Evolutionary conservation across 805 yeast species (phyloP), one percentile per base, ranked within the genome.

Genomic region (Candida nanaspora): DNA sequence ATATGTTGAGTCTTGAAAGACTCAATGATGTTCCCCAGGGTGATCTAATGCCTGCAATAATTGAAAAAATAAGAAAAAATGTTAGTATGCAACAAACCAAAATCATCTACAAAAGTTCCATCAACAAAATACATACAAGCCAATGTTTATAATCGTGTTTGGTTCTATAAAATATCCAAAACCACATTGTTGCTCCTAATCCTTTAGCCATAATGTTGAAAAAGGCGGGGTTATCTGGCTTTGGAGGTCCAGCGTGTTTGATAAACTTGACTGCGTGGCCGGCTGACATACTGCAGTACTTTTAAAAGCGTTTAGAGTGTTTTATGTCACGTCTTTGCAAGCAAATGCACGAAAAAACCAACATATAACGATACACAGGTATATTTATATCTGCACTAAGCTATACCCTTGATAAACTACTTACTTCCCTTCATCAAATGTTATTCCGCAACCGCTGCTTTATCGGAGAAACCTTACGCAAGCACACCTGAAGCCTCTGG

Each of bases 161-260:
- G 35, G 84, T 70, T 60, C 95, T 72, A 71, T 83, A 86, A 56
- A 86, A 71, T 46, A 86, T 74, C 85, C 91, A 86, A 63, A 85
- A 86, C 85, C 93, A 84, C 86, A 84, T 81, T 40, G 88, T 72
- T 31, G 91, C 95, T 10, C 95, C 95, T 33, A 86, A 70, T 18
- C 72, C 59, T 51, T 82, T 81, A 35, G 86, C 74, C 18, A 80
- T 71, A 62, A 78, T 68, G 43, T 74, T 70, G 53, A 80, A 73
- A 33, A 72, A 63, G 2, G 74, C 65, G 32, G 78, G 76, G 16
- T 78, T 78, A 50, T 82, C 80, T 26, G 93, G 91, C 44, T 70
- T 69, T 35, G 83, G 77, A 28, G 78, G 76, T 18, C 74, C 73
- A 11, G 84, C 83, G 51, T 80, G 86, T 52, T 59, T 58, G 7